Conservation (phyloP, 225 moss, liverwort and hornwort genomes). For the Sphagnum tenellum region DNA sequence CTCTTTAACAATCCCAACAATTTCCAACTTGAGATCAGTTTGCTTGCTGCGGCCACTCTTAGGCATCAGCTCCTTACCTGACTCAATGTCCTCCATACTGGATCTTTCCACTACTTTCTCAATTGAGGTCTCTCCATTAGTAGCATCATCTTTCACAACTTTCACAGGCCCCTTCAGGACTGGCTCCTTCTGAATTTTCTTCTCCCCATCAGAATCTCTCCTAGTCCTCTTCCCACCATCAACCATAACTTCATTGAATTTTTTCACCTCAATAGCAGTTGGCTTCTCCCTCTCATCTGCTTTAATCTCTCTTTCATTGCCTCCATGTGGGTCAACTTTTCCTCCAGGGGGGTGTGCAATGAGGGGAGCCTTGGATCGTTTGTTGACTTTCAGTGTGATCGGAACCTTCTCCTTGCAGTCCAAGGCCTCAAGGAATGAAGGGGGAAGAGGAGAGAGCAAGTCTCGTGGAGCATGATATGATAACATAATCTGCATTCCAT, state of each 20-base stretch:
- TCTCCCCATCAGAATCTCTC: slow-evolving; percentile 45
- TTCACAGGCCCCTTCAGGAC: slow-evolving; percentile 2
- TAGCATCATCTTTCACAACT: slow-evolving; percentile 27
- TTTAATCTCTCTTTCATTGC: slow-evolving; percentile 34
- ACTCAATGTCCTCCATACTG: slow-evolving; percentile 28
- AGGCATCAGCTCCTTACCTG: slow-evolving; percentile 20
- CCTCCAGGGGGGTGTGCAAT: slow-evolving; percentile 22
- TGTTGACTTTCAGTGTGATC: slow-evolving; percentile 21
- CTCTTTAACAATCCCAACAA: slow-evolving; percentile 32
- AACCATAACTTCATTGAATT: slow-evolving; percentile 15
- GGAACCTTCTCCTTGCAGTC: slow-evolving; percentile 29
- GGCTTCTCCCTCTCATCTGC: slow-evolving; percentile 36
- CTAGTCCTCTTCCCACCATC: slow-evolving; percentile 45
- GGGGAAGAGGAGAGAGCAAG: slow-evolving; percentile 62
- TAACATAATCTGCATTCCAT: slow-evolving; percentile 68
- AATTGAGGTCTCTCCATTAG: slow-evolving; percentile 21
- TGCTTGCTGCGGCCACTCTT: slow-evolving; percentile 34
- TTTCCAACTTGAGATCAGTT: slow-evolving; percentile 16
- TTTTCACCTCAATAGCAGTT: slow-evolving; percentile 25
- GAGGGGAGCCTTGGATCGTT: slow-evolving; percentile 17
- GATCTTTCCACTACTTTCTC: slow-evolving; percentile 32
- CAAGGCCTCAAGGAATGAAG: slow-evolving; percentile 28
- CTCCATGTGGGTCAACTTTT: slow-evolving; percentile 28
- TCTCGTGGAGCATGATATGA: slow-evolving; percentile 47
- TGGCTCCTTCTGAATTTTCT: slow-evolving; percentile 17